Evolutionary conservation across 139 green algal species (phyloP).

Genomic region (Volvox reticuliferus): DNA sequence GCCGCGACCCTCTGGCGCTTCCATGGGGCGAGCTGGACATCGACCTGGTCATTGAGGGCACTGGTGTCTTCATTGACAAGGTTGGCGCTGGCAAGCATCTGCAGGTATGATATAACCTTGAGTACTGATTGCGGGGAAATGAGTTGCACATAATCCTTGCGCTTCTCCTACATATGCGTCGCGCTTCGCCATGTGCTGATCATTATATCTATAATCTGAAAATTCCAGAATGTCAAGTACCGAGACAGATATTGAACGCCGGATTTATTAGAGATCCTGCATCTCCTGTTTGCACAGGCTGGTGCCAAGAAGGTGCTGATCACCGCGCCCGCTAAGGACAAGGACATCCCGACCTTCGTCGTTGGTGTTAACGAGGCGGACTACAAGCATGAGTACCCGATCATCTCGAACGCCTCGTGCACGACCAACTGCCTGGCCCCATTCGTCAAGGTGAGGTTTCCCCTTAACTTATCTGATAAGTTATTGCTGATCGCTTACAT

Average conservation of each 20-base stretch:
- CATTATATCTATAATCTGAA: no score
- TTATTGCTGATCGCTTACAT: background rate
- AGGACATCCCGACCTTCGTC: conserved; percentile 98
- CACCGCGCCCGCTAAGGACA: conserved; percentile 98
- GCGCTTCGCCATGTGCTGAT: background rate
- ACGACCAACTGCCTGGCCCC: conserved; percentile 99
- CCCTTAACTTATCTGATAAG: background rate
- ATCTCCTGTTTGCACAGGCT: no score
- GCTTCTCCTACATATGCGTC: background rate
- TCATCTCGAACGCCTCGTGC: conserved; percentile 99
- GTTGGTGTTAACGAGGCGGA: conserved; percentile 95
- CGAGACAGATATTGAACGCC: no score
- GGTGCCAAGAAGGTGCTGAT: conserved; percentile 99
- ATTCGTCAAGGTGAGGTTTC: conserved; percentile 94
- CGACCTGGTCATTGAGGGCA: conserved; percentile 99
- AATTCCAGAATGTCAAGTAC: no score
- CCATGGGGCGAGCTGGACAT: conserved; percentile 93
- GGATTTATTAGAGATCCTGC: no score
- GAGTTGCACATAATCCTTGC: no score
- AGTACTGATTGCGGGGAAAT: no score
- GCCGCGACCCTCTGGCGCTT: conserved; percentile 95
- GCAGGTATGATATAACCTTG: conserved; percentile 48
- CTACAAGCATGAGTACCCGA: conserved; percentile 91
- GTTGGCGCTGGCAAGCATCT: conserved; percentile 94
- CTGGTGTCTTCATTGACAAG: conserved; percentile 94